These are phyloP conservation scores for Trichoderma parareesei DNA, from an alignment of 495 filamentous ascomycete genomes.

Conservation along the genomic window DNA sequence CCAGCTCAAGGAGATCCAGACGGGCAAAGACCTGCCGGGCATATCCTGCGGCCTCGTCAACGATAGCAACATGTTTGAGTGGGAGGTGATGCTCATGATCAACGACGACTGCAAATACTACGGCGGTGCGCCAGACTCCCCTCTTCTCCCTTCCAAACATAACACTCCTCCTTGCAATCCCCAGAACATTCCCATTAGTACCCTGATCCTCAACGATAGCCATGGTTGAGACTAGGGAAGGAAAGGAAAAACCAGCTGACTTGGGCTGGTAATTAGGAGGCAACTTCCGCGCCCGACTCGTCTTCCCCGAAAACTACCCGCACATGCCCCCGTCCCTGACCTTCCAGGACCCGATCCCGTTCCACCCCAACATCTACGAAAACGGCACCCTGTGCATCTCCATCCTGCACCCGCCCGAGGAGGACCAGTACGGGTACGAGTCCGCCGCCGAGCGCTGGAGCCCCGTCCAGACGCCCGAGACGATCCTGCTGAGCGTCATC, in stretches of 20 bases:
- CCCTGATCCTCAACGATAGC: too few species aligned
- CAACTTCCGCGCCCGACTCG: conserved; percentile 76
- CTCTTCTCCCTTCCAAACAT: background rate
- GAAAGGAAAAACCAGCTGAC: too few species aligned
- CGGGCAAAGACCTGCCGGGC: conserved; percentile 80
- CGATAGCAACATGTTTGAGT: conserved; percentile 89
- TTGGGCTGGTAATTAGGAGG: conserved; percentile 51
- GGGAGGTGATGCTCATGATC: conserved; percentile 99
- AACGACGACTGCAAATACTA: conserved; percentile 93
- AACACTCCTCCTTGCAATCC: too few species aligned
- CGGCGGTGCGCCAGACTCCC: conserved; percentile 48
- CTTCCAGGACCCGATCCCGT: conserved; percentile 76
- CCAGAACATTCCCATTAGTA: too few species aligned
- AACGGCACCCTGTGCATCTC: conserved; percentile 92
- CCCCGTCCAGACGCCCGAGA: conserved; percentile 95
- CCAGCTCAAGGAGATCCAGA: conserved; percentile 91
- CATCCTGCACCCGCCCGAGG: conserved; percentile 92
- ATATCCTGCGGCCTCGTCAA: conserved; percentile 86
- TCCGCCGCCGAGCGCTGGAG: conserved; percentile 87
- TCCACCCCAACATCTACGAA: conserved; percentile 93
- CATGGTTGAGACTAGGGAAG: too few species aligned
- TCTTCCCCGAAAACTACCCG: conserved; percentile 77
- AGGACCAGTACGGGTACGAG: conserved; percentile 95
- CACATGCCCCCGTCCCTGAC: conserved; percentile 85
- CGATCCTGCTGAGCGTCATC: conserved; percentile 86